phyloP scores from a whole-genome alignment of 176 grass and related monocot species.

The Rhynchospora pubera region DNA sequence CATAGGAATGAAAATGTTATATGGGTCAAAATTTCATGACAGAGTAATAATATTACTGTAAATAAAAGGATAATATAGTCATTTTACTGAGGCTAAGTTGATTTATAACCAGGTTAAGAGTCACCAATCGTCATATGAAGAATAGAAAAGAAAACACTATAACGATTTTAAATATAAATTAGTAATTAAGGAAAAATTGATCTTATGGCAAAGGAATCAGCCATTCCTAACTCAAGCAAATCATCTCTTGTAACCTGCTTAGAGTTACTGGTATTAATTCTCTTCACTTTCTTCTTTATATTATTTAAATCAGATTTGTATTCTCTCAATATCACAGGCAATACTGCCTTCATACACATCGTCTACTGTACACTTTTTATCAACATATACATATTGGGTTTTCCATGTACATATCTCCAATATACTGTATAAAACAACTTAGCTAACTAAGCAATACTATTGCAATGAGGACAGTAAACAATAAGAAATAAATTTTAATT shows the following conservation, averaged over 20 bases:
- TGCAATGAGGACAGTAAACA: too few species aligned
- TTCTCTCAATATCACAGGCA: conserved; percentile 75
- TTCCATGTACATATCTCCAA: too few species aligned
- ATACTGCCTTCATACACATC: conserved; percentile 36
- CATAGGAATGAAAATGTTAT: not conserved
- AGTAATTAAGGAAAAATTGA: not conserved
- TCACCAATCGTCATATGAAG: not conserved
- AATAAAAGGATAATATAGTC: not conserved
- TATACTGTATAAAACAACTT: too few species aligned
- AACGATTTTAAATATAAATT: not conserved
- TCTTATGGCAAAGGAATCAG: conserved; percentile 57
- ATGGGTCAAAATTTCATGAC: not conserved
- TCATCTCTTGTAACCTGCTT: conserved; percentile 71
- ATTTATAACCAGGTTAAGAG: too few species aligned
- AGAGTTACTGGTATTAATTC: conserved; percentile 44
- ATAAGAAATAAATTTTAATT: too few species aligned
- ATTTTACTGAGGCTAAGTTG: not conserved
- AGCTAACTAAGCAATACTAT: too few species aligned
- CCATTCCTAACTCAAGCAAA: conserved; percentile 74
- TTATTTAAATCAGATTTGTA: conserved; percentile 89
- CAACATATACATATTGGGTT: too few species aligned
- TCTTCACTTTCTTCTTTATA: conserved; percentile 75
- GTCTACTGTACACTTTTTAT: too few species aligned
- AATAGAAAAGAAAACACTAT: not conserved
- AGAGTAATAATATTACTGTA: not conserved